These are phyloP conservation scores for Cercophora newfieldiana DNA, from an alignment of 495 filamentous ascomycete species.

Conservation along the genomic window DNA sequence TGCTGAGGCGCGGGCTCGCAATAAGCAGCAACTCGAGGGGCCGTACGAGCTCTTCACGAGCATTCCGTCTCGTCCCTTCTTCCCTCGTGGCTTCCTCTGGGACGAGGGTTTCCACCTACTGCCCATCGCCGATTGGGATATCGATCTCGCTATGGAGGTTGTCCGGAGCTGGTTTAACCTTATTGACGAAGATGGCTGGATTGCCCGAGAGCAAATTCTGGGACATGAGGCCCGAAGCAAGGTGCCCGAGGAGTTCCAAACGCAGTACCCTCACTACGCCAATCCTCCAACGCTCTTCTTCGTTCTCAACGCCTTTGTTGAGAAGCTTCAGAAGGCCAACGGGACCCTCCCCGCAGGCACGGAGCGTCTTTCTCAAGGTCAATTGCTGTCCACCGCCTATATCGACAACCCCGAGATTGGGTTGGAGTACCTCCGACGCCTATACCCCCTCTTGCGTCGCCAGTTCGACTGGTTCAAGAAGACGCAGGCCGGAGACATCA, in stretches of 20 bases:
- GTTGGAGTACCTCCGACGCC: conserved; percentile 68
- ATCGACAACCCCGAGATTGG: conserved; percentile 67
- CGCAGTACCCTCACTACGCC: conserved; percentile 96
- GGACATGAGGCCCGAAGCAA: conserved; percentile 94
- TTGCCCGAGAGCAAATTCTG: conserved; percentile 93
- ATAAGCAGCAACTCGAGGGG: conserved; percentile 68
- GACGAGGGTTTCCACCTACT: conserved; percentile 97
- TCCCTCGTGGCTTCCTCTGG: conserved; percentile 95
- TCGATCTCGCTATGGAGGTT: conserved; percentile 86
- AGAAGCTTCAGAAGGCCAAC: conserved; percentile 59
- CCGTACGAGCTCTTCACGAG: conserved; percentile 89
- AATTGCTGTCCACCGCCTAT: conserved; percentile 55
- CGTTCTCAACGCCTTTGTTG: conserved; percentile 76
- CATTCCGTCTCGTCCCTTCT: conserved; percentile 92
- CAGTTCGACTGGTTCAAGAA: conserved; percentile 94
- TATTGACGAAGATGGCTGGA: conserved; percentile 98
- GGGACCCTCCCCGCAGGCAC: conserved; percentile 34
- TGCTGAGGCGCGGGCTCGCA: conserved; percentile 63
- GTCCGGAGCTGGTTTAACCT: conserved; percentile 94
- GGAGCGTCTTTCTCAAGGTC: conserved; percentile 37
- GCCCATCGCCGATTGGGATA: conserved; percentile 90
- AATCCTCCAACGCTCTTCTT: conserved; percentile 98
- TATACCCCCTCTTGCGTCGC: conserved; percentile 90
- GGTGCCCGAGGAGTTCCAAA: conserved; percentile 91
- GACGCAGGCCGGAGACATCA: conserved; percentile 89